These are phyloP conservation scores for carrot (Daucus carota) DNA, from an alignment of 129 eudicot species.

Conservation along the genomic window DNA sequence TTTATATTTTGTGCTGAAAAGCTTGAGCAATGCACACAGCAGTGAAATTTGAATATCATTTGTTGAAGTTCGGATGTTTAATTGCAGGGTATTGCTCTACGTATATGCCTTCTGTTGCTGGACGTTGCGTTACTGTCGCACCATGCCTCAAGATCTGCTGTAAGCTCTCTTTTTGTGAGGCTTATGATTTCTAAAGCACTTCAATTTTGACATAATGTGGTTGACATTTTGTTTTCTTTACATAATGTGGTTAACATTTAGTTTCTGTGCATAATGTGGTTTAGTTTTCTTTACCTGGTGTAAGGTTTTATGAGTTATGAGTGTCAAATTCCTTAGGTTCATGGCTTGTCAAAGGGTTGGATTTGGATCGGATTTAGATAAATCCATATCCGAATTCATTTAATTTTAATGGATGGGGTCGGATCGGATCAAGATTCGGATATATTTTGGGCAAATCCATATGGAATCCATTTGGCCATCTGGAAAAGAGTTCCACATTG, in stretches of 20 bases:
- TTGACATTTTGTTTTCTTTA: background rate
- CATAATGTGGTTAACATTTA: background rate
- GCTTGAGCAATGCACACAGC: background rate
- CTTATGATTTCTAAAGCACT: background rate
- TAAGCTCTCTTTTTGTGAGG: conserved; percentile 37
- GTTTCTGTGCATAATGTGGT: no score
- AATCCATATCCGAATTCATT: no score
- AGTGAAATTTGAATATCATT: background rate
- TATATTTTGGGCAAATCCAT: no score
- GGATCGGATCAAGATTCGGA: no score
- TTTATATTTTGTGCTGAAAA: background rate
- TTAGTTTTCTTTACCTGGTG: background rate
- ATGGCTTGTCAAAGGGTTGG: no score
- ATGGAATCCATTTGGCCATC: no score
- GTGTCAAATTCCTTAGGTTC: background rate
- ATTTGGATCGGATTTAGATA: no score
- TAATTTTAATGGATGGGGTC: no score
- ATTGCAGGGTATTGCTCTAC: conserved; percentile 67
- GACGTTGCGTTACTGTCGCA: conserved; percentile 68
- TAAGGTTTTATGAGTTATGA: background rate
- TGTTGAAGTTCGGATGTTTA: conserved; percentile 7
- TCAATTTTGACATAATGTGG: background rate
- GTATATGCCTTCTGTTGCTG: conserved; percentile 75
- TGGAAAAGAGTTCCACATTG: no score
- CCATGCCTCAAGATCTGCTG: conserved; percentile 65